Evolutionary conservation across 129 eudicot species (phyloP).

Genomic region (Flaveria linearis): DNA sequence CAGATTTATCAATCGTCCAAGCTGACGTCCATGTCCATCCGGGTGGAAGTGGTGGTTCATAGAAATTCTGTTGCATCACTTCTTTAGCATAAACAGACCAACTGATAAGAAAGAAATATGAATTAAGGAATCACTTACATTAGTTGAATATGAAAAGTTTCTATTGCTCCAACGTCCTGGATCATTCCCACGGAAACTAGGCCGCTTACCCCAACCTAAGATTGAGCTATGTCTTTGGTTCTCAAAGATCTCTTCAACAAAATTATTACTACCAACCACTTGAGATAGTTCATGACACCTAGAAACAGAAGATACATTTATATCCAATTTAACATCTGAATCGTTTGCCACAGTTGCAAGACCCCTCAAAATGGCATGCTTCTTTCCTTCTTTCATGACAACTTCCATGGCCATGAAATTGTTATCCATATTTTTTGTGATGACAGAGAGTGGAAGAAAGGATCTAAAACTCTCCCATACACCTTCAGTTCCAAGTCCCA

Average conservation of each 20-base stretch:
- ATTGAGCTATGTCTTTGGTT: constrained; percentile 50
- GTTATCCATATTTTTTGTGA: constrained; percentile 55
- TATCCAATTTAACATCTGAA: constrained; percentile 62
- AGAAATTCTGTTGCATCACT: constrained; percentile 40
- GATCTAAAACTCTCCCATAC: constrained; percentile 90
- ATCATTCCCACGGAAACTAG: constrained; percentile 47
- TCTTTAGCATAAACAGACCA: neutral
- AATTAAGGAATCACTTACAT: constrained; percentile 36
- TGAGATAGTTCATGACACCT: constrained; percentile 36
- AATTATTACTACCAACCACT: constrained; percentile 19
- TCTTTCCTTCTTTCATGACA: constrained; percentile 77
- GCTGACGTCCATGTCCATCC: constrained; percentile 61
- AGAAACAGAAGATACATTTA: constrained; percentile 48
- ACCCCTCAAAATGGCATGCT: constrained; percentile 83
- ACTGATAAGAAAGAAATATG: constrained; percentile 2
- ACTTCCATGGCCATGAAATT: constrained; percentile 83
- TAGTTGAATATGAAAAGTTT: constrained; percentile 48
- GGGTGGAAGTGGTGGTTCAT: constrained; percentile 60
- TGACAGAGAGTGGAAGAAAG: constrained; percentile 80
- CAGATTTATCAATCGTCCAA: constrained; percentile 57
- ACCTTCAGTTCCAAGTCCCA: constrained; percentile 80
- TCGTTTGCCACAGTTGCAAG: constrained; percentile 80
- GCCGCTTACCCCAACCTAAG: constrained; percentile 60
- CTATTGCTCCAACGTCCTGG: constrained; percentile 66
- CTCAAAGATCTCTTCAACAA: constrained; percentile 58